These are phyloP conservation scores for Beauveria sp. DNA, from an alignment of 2,329 filamentous ascomycete genomes.

Conservation along the genomic window DNA sequence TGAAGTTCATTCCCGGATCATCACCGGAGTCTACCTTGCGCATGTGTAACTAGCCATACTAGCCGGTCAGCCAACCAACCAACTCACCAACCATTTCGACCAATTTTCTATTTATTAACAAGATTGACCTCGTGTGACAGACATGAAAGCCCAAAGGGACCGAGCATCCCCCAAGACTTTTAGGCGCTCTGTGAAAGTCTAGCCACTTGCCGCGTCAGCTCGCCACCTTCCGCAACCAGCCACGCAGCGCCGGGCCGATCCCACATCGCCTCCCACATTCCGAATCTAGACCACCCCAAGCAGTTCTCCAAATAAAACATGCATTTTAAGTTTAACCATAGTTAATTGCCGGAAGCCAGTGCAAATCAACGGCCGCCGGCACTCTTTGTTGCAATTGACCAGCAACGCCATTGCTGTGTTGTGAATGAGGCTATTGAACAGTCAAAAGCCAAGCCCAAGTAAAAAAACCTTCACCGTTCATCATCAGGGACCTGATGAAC, in stretches of 20 bases:
- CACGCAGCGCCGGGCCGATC: not conserved
- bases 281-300: not conserved
- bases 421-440: too few relatives aligned
- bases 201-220: constrained; percentile 2
- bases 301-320: not conserved
- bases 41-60: too few relatives aligned
- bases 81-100: not conserved
- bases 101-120: too few relatives aligned
- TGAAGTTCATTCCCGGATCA: not conserved
- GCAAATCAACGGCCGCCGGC: too few relatives aligned
- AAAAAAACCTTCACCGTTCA: too few relatives aligned
- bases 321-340: not conserved
- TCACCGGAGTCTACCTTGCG: not conserved
- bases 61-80: not conserved
- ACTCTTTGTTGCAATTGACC: not conserved
- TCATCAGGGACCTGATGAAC: too few relatives aligned
- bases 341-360: not conserved
- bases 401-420: too few relatives aligned
- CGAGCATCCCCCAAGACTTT: not conserved
- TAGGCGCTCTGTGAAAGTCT: not conserved
- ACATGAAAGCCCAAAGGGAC: not conserved
- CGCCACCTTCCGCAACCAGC: not conserved
- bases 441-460: too few relatives aligned
- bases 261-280: constrained; percentile 2
- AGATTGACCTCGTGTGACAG: not conserved